phyloP scores from a whole-genome alignment of 495 filamentous ascomycete genomes.

The Penicillium canariense region DNA sequence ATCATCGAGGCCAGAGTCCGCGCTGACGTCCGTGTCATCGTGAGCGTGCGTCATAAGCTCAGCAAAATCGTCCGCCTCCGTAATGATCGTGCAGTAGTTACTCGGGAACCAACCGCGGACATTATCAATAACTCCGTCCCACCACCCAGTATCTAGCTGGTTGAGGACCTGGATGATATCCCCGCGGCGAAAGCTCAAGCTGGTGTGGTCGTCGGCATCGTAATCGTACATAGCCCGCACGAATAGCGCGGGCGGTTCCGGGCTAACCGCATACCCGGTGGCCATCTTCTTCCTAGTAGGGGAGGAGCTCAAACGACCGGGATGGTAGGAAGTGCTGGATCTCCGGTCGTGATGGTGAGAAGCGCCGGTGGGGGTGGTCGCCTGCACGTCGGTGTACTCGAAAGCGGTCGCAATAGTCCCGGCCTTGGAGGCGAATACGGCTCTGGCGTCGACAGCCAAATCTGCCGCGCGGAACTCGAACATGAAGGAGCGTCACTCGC shows the following conservation, averaged over 20 bases:
- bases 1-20: constrained; percentile 57
- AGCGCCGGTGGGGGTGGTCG: constrained; percentile 33
- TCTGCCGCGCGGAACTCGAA: constrained; percentile 35
- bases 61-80: constrained; percentile 63
- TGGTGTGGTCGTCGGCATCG: constrained; percentile 93
- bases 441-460: constrained; percentile 34
- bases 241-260: constrained; percentile 76
- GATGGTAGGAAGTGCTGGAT: constrained; percentile 29
- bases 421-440: constrained; percentile 35
- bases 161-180: constrained; percentile 98
- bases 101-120: constrained; percentile 98
- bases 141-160: constrained; percentile 97
- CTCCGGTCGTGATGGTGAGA: constrained; percentile 33
- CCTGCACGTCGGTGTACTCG: constrained; percentile 46
- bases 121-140: constrained; percentile 90
- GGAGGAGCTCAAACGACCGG: constrained; percentile 30
- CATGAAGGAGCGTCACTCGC: constrained; percentile 29
- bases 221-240: constrained; percentile 98
- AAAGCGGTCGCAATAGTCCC: constrained; percentile 44
- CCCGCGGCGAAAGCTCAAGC: constrained; percentile 90
- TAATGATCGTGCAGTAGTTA: constrained; percentile 90
- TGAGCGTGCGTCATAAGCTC: constrained; percentile 37
- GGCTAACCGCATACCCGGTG: constrained; percentile 58
- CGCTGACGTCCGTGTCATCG: constrained; percentile 54
- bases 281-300: constrained; percentile 37